Percentiles rank a stretch among this genome's conserved stretches.
phyloP scores from a whole-genome alignment of 441 rosid species.

The Capsella rubella region DNA sequence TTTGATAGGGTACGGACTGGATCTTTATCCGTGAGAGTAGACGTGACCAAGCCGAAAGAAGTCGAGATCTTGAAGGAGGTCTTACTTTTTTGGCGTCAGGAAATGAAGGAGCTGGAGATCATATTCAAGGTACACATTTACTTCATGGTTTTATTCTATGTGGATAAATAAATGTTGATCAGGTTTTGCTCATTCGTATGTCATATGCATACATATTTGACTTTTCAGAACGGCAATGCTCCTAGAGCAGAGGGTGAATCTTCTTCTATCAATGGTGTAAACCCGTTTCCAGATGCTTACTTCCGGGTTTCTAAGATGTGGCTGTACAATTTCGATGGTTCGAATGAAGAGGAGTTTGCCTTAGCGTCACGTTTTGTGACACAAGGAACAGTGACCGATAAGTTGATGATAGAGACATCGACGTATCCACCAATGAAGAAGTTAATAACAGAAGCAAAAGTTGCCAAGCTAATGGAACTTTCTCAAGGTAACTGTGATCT shows the following conservation, averaged over 20 bases:
- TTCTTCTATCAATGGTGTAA: background rate
- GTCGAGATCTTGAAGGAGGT: constrained; percentile 25
- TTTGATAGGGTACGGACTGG: background rate
- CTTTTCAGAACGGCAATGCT: constrained; percentile 6
- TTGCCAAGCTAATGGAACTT: constrained; percentile 24
- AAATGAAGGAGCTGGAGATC: constrained; percentile 27
- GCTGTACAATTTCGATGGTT: constrained; percentile 17
- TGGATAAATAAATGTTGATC: background rate
- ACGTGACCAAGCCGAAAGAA: constrained; percentile 19
- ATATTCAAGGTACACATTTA: constrained; percentile 8
- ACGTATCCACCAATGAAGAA: constrained; percentile 10
- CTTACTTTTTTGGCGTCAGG: constrained; percentile 1
- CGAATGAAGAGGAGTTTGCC: constrained; percentile 13
- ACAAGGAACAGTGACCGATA: constrained; percentile 16
- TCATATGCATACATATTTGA: background rate
- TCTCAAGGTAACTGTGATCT: constrained; percentile 1
- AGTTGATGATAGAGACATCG: constrained; percentile 25
- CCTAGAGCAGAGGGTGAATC: constrained; percentile 7
- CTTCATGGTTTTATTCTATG: background rate
- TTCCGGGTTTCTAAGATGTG: background rate
- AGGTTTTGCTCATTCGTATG: background rate
- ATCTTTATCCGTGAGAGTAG: constrained; percentile 14
- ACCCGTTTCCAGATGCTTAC: background rate
- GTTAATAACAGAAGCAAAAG: background rate
- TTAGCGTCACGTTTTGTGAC: constrained; percentile 31